Conservation (phyloP, 148 eudicot species). For the Rhododendron ovatum region DNA sequence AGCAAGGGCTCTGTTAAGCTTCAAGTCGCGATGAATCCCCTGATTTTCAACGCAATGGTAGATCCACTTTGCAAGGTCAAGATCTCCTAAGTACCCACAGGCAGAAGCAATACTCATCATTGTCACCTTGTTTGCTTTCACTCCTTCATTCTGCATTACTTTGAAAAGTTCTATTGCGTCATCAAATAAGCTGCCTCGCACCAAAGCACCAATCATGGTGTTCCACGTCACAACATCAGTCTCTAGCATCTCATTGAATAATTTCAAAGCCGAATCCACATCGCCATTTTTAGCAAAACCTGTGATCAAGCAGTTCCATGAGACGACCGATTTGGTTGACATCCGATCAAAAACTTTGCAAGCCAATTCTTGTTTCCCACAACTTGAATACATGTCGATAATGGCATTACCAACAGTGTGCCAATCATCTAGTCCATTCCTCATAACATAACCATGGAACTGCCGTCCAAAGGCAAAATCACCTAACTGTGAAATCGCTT, state of each 20-base stretch:
- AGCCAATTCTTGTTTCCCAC: constrained; percentile 27
- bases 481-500: constrained; percentile 22
- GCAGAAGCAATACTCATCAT: constrained; percentile 31
- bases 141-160: constrained; percentile 27
- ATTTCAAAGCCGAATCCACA: constrained; percentile 10
- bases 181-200: constrained; percentile 16
- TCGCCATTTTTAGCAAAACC: constrained; percentile 25
- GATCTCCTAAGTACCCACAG: constrained; percentile 35
- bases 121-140: constrained; percentile 30
- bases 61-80: constrained; percentile 28
- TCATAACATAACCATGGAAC: constrained; percentile 28
- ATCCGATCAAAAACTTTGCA: constrained; percentile 30
- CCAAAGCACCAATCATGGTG: constrained; percentile 30
- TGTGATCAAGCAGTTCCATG: constrained; percentile 33
- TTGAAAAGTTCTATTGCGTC: constrained; percentile 33
- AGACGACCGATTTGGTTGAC: constrained; percentile 29
- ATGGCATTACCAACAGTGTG: constrained; percentile 32
- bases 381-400: constrained; percentile 32
- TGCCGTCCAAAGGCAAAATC: constrained; percentile 21
- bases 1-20: constrained; percentile 26
- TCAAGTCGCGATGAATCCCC: constrained; percentile 16
- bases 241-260: constrained; percentile 27
- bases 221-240: constrained; percentile 37
- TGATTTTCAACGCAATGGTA: constrained; percentile 18
- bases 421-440: constrained; percentile 27